Percentiles rank a stretch among this genome's conserved stretches.
These are phyloP conservation scores for Arctostaphylos glauca DNA, from an alignment of 148 eudicot species.

Conservation along the genomic window DNA sequence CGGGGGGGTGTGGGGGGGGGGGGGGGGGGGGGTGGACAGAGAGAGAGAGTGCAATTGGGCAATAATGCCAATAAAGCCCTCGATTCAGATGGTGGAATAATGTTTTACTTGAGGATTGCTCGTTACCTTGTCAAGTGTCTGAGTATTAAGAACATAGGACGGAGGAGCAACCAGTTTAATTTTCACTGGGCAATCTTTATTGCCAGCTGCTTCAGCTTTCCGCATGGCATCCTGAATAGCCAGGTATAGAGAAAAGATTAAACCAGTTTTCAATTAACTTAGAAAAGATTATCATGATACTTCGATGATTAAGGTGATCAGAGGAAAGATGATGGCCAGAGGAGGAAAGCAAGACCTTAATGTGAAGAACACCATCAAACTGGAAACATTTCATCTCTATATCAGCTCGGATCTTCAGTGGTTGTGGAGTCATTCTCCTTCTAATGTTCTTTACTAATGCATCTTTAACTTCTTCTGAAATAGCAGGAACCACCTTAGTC, in stretches of 20 bases:
- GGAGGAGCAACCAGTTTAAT: conserved; percentile 97
- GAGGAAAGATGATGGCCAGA: neutral
- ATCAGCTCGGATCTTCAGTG: conserved; percentile 95
- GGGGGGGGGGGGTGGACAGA: too few relatives aligned
- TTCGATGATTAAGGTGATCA: neutral
- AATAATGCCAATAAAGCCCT: neutral
- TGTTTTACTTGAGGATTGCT: neutral
- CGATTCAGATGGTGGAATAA: neutral
- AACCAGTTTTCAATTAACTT: neutral
- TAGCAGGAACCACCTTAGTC: conserved; percentile 76
- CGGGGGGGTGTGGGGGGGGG: too few relatives aligned
- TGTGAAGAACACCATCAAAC: conserved; percentile 95
- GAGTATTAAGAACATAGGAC: conserved; percentile 87
- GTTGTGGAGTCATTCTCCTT: conserved; percentile 98
- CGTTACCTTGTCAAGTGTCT: conserved; percentile 93
- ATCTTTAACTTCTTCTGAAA: conserved; percentile 87
- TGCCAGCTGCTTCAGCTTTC: conserved; percentile 93
- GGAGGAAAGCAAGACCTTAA: conserved; percentile 55
- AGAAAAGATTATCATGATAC: neutral
- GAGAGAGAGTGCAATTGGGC: neutral
- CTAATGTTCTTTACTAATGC: conserved; percentile 71
- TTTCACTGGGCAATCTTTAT: conserved; percentile 92
- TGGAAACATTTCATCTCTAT: conserved; percentile 96
- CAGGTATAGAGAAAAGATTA: neutral
- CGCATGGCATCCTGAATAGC: conserved; percentile 88